Base-by-base conservation (phyloP, 2,329 filamentous ascomycete species). In the Metarhizium brunneum region DNA sequence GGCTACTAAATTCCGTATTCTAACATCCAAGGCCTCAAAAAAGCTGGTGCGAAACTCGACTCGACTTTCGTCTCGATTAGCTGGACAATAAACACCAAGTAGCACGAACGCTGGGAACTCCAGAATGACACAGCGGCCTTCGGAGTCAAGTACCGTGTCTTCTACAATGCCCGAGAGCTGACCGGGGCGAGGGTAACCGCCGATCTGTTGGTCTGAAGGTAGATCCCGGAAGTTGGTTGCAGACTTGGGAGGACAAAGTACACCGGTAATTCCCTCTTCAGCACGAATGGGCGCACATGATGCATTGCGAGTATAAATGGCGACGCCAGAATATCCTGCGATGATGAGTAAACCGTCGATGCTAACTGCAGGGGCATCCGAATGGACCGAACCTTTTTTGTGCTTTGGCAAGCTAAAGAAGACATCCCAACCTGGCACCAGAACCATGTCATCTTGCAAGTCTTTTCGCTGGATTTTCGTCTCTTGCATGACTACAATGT, bases 81-180 rank as follows among this genome's bases (percentile, higher is more conserved):
- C 94, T 11, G 94, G 94, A 63, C 88, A 90, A 71, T 99, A 97
- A 2, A 95, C 86, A 4, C 92, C 94, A 52, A 99, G 82, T 16
- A 99, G 80, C 4, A 99, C 90, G 68, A 99, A 97, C 3, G 90
- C 92, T 0, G 91, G 90, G 62, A 99, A 97, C 66, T 97, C 94
- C 3, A 99, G 78, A 47, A 96, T 79, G 7, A 97, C 84, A 63
- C 91, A 96, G 50, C 94, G 86, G 0, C 94, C 94, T 74, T 99
- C 94, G 0, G 89, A 88, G 68, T 99, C 94, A 7, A 97, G 81
- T 0, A 79, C 79, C 2, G 79, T 76, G 47, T 89, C 84, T 64
- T 96, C 90, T 4, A 90, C 71, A 1, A 71, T 67, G 11, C 78
- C 75, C 0, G 77, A 73, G 2, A 95, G 76, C 64, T 96, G 91